These are phyloP conservation scores for Marchantia polymorpha DNA, from an alignment of 225 moss, liverwort and hornwort genomes.

Conservation along the genomic window DNA sequence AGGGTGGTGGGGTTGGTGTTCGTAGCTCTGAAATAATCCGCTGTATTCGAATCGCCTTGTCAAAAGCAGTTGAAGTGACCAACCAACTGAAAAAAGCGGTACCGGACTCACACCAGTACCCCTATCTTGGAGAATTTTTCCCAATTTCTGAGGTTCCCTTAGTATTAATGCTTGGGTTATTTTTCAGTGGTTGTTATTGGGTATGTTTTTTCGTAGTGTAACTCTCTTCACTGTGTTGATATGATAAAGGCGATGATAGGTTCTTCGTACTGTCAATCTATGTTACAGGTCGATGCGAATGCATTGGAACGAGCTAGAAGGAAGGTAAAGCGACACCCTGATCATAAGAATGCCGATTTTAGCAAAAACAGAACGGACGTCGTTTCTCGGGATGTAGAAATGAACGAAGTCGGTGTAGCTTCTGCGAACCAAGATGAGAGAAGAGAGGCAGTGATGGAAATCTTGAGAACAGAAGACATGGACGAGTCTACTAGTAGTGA, in stretches of 20 bases:
- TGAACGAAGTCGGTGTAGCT: slow-evolving; percentile 32
- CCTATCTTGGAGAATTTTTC: neutral
- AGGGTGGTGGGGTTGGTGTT: slow-evolving; percentile 86
- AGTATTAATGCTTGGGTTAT: neutral
- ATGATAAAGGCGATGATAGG: too few relatives aligned
- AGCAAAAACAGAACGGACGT: slow-evolving; percentile 25
- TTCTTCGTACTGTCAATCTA: too few relatives aligned
- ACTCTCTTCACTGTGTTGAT: too few relatives aligned
- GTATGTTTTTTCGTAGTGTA: neutral
- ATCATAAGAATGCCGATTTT: slow-evolving; percentile 27
- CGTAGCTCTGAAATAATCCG: slow-evolving; percentile 73
- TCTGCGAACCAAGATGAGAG: slow-evolving; percentile 8
- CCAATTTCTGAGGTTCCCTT: neutral
- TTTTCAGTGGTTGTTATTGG: neutral
- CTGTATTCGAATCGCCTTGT: slow-evolving; percentile 70
- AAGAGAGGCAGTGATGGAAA: slow-evolving; percentile 35
- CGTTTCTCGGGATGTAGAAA: slow-evolving; percentile 39
- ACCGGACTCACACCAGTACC: neutral
- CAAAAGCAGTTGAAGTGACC: slow-evolving; percentile 66
- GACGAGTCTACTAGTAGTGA: slow-evolving; percentile 29
- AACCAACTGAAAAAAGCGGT: slow-evolving; percentile 67
- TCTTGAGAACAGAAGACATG: slow-evolving; percentile 32
- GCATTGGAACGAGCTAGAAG: slow-evolving; percentile 50
- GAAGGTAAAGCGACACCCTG: slow-evolving; percentile 67
- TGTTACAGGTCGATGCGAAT: slow-evolving; percentile 58